Conservation (phyloP, 805 yeast genomes). For the Wickerhamomyces subpelliculosus region DNA sequence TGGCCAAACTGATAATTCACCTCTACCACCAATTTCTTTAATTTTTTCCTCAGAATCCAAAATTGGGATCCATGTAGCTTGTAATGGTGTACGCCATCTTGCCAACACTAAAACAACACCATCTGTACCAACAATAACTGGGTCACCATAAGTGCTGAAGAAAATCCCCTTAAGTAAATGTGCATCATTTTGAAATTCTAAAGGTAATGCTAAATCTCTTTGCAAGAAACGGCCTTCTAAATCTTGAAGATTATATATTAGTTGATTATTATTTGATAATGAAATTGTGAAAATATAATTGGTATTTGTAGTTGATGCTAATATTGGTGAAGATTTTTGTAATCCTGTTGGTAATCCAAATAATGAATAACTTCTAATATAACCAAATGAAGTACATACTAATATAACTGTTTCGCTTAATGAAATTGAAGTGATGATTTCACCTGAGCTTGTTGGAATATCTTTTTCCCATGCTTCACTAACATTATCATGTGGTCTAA, state of each 20-base stretch:
- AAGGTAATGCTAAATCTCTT: constrained; percentile 40
- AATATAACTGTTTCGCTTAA: constrained; percentile 54
- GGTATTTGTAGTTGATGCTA: constrained; percentile 35
- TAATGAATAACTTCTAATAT: constrained; percentile 60
- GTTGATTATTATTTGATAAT: constrained; percentile 22
- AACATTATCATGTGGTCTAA: constrained; percentile 61
- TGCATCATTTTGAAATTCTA: constrained; percentile 18
- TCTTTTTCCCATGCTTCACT: constrained; percentile 66
- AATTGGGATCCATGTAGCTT: constrained; percentile 84
- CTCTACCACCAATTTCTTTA: constrained; percentile 42
- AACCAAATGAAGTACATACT: constrained; percentile 73
- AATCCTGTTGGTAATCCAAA: constrained; percentile 69
- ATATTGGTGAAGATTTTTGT: constrained; percentile 65
- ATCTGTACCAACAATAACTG: constrained; percentile 77
- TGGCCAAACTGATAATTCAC: constrained; percentile 79
- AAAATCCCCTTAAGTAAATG: constrained; percentile 57
- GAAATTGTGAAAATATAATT: constrained; percentile 24
- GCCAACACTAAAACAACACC: constrained; percentile 64
- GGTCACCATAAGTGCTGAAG: constrained; percentile 85
- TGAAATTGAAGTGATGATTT: constrained; percentile 62
- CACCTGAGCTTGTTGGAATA: constrained; percentile 44
- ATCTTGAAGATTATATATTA: constrained; percentile 36
- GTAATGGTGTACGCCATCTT: constrained; percentile 71
- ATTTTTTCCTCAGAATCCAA: constrained; percentile 45
- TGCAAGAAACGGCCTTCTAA: constrained; percentile 42